These are phyloP conservation scores for Flaveria linearis DNA, from an alignment of 129 eudicot genomes.

Conservation along the genomic window DNA sequence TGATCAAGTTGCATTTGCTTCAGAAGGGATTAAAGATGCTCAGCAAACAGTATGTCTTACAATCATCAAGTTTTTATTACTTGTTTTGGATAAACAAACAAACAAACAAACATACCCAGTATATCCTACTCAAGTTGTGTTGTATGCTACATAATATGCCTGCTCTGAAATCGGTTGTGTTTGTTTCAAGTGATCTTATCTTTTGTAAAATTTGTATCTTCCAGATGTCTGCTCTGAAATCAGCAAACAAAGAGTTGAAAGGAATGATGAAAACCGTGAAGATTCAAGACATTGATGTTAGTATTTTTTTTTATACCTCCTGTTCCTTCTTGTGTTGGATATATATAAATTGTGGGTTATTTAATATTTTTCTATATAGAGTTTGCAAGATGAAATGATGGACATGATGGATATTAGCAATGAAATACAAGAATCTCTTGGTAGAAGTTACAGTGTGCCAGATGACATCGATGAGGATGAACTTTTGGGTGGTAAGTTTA, in stretches of 20 bases:
- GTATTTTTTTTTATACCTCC: constrained; percentile 9
- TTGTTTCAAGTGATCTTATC: neutral
- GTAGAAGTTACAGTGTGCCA: constrained; percentile 90
- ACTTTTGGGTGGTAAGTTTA: constrained; percentile 85
- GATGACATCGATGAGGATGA: constrained; percentile 98
- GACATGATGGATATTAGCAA: constrained; percentile 96
- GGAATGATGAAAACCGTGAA: constrained; percentile 99
- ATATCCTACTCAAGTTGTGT: too few species aligned
- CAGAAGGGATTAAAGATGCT: constrained; percentile 98
- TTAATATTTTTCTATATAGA: constrained; percentile 40
- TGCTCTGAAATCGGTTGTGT: too few species aligned
- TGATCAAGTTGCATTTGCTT: constrained; percentile 96
- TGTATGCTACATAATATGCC: too few species aligned
- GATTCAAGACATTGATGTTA: constrained; percentile 92
- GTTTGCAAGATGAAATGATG: constrained; percentile 97
- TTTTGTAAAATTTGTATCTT: constrained; percentile 26
- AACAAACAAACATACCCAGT: too few species aligned
- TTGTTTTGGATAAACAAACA: constrained; percentile 2
- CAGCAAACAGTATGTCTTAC: constrained; percentile 82
- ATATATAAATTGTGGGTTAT: neutral
- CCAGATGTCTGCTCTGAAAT: constrained; percentile 92
- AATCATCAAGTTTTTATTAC: neutral
- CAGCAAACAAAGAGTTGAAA: constrained; percentile 93
- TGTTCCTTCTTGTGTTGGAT: neutral
- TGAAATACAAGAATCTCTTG: constrained; percentile 96